These are phyloP conservation scores for Ustilago nuda DNA, from an alignment of 1,284 basidiomycete genomes.

Conservation along the genomic window DNA sequence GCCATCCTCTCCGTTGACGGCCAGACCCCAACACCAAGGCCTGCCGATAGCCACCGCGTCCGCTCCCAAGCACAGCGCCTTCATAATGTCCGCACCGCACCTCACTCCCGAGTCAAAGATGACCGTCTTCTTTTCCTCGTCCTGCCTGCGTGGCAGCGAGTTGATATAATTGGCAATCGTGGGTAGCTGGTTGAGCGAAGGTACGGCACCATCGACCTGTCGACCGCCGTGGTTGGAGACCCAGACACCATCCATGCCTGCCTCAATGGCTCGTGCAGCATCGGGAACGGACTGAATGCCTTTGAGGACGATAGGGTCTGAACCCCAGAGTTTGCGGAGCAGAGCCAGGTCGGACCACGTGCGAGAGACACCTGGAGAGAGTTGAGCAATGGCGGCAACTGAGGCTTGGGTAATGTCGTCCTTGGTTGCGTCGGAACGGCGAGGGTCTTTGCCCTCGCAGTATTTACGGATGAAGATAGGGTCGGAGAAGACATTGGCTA, in stretches of 20 bases:
- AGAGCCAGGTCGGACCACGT: conserved; percentile 58
- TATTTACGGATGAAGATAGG: conserved; percentile 56
- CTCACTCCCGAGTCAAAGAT: conserved; percentile 64
- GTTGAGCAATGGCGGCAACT: conserved; percentile 51
- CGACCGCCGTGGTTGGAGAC: conserved; percentile 67
- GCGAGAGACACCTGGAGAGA: conserved; percentile 58
- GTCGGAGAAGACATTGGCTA: conserved; percentile 61
- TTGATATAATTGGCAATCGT: conserved; percentile 51
- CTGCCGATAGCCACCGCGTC: conserved; percentile 63
- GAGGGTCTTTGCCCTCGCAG: conserved; percentile 43
- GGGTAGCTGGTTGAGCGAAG: conserved; percentile 52
- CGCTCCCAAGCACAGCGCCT: conserved; percentile 63
- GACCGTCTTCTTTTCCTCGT: conserved; percentile 50
- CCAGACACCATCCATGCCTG: conserved; percentile 63
- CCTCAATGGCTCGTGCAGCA: conserved; percentile 56
- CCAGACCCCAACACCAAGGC: conserved; percentile 64
- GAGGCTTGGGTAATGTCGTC: conserved; percentile 59
- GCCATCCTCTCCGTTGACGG: conserved; percentile 58
- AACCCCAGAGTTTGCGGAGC: conserved; percentile 58
- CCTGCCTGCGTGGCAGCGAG: conserved; percentile 24
- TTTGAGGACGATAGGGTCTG: conserved; percentile 63
- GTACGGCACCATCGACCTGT: conserved; percentile 64
- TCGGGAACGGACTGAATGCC: conserved; percentile 60
- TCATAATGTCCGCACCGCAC: conserved; percentile 61
- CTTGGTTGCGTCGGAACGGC: conserved; percentile 38